Conservation (phyloP, 2,329 filamentous ascomycete species). For the Xylariaceae sp. region DNA sequence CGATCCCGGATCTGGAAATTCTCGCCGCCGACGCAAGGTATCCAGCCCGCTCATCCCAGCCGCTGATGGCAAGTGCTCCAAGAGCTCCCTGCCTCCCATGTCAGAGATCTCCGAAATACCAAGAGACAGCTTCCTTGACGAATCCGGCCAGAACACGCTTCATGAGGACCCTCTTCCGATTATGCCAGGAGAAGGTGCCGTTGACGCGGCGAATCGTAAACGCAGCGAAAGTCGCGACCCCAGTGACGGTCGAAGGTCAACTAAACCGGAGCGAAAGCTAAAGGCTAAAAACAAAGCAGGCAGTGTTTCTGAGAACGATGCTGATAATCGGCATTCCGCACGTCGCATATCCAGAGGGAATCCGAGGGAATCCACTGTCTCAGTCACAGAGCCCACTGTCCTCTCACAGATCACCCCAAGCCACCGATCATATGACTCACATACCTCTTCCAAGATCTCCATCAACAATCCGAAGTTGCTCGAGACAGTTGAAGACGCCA, state of each 20-base stretch:
- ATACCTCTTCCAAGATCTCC: slow-evolving; percentile 59
- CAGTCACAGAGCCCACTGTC: slow-evolving; percentile 49
- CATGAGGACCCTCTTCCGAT: slow-evolving; percentile 28
- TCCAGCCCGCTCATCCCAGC: slow-evolving; percentile 63
- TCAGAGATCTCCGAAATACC: slow-evolving; percentile 83
- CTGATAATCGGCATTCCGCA: slow-evolving; percentile 42
- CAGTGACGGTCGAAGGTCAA: slow-evolving; percentile 33
- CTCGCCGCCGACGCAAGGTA: slow-evolving; percentile 50
- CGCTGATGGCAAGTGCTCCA: slow-evolving; percentile 51
- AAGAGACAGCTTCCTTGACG: slow-evolving; percentile 56
- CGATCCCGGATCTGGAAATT: slow-evolving; percentile 47
- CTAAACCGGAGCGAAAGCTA: slow-evolving; percentile 46
- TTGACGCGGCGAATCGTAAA: slow-evolving; percentile 43
- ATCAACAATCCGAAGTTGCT: slow-evolving; percentile 90
- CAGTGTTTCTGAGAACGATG: slow-evolving; percentile 44
- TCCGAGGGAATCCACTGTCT: slow-evolving; percentile 49
- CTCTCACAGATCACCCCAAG: slow-evolving; percentile 49
- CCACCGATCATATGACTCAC: slow-evolving; percentile 51
- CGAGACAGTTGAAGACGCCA: slow-evolving; percentile 89
- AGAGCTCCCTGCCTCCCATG: slow-evolving; percentile 54
- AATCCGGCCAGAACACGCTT: slow-evolving; percentile 37
- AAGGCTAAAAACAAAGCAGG: slow-evolving; percentile 47
- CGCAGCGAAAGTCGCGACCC: slow-evolving; percentile 41
- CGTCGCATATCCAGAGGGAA: slow-evolving; percentile 48
- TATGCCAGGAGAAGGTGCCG: slow-evolving; percentile 35